Conservation (phyloP, 192 early-diverging fungal genomes). For the Chytriomyces sp. region DNA sequence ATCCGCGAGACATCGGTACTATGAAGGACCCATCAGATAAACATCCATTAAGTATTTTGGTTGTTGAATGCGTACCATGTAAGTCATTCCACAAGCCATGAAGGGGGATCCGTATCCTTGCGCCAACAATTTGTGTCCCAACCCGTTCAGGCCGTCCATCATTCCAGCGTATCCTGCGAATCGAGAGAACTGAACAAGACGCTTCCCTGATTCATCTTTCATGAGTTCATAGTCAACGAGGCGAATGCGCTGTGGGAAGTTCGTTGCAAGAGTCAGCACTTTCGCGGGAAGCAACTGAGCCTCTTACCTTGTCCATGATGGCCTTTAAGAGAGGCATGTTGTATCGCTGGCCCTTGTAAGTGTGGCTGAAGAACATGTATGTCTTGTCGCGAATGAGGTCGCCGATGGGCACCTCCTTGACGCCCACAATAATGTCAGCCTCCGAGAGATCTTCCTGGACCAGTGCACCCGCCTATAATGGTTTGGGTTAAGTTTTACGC, state of each 20-base stretch:
- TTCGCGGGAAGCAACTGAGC: not conserved
- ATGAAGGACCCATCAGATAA: conserved; percentile 25
- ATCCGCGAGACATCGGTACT: conserved; percentile 55
- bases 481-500: conserved; percentile 2
- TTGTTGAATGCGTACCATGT: conserved; percentile 18
- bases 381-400: conserved; percentile 86
- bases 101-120: conserved; percentile 95
- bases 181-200: conserved; percentile 89
- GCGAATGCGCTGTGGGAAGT: conserved; percentile 66
- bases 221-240: conserved; percentile 97
- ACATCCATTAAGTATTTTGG: not conserved
- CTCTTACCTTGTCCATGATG: conserved; percentile 81
- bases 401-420: conserved; percentile 91
- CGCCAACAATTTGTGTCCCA: conserved; percentile 88
- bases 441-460: conserved; percentile 83
- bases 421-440: conserved; percentile 92
- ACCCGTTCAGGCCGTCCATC: conserved; percentile 88
- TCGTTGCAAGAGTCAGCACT: not conserved
- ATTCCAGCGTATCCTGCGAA: conserved; percentile 92
- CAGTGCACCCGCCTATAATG: conserved; percentile 72
- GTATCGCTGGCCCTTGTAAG: conserved; percentile 94
- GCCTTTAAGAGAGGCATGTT: conserved; percentile 90
- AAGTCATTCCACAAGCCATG: conserved; percentile 48
- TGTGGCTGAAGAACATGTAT: conserved; percentile 95
- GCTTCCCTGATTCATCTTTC: conserved; percentile 69